Evolutionary conservation across 768 basidiomycete genomes (phyloP).

Genomic region (Lanmaoa rubissima): DNA sequence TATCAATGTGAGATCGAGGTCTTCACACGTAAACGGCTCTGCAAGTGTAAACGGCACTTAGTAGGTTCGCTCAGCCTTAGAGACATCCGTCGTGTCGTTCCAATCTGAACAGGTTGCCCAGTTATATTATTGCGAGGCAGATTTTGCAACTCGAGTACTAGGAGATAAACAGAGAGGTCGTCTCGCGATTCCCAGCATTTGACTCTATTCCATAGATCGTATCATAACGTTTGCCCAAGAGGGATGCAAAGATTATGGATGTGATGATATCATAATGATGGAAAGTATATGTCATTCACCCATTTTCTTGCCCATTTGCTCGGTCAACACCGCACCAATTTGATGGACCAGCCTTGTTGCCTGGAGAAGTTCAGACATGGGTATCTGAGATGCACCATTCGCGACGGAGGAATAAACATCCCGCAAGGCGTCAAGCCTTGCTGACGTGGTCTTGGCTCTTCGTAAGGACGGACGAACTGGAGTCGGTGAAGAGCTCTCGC

Average conservation of each 20-base stretch:
- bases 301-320: slow-evolving; percentile 42
- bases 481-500: slow-evolving; percentile 2
- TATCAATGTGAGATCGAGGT: no score
- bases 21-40: no score
- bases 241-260: slow-evolving; percentile 42
- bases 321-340: slow-evolving; percentile 46
- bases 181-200: neutral
- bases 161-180: neutral
- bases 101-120: neutral
- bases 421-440: slow-evolving; percentile 43
- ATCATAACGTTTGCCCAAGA: slow-evolving; percentile 2
- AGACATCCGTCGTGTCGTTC: no score
- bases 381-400: slow-evolving; percentile 46
- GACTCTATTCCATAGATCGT: neutral
- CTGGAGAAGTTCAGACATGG: slow-evolving; percentile 47
- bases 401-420: slow-evolving; percentile 43
- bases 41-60: no score
- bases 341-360: slow-evolving; percentile 45
- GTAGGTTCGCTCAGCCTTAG: no score
- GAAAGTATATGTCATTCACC: slow-evolving; percentile 9
- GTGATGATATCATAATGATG: slow-evolving; percentile 27
- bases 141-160: neutral
- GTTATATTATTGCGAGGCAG: neutral
- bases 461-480: slow-evolving; percentile 26
- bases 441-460: slow-evolving; percentile 40